Conservation (phyloP, 129 eudicot genomes). For the Chrysanthemum seticuspe region DNA sequence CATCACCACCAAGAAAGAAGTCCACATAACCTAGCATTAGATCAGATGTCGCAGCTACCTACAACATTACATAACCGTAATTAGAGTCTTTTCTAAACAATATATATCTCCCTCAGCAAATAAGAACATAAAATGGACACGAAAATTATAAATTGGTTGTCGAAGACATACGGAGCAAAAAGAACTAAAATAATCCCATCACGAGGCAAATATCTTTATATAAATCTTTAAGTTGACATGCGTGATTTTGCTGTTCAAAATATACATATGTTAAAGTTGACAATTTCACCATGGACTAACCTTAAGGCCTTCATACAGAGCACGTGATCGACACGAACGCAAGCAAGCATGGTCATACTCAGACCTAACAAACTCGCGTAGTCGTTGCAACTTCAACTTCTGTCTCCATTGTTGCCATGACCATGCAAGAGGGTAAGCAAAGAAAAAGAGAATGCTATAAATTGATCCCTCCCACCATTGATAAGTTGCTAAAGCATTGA, state of each 20-base stretch:
- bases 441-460: conserved; percentile 63
- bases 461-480: conserved; percentile 99
- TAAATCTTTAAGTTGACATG: neutral
- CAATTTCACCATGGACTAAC: conserved; percentile 32
- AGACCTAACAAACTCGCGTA: conserved; percentile 91
- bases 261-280: neutral
- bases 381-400: conserved; percentile 70
- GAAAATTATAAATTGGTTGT: neutral
- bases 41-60: conserved; percentile 98
- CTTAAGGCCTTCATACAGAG: conserved; percentile 97
- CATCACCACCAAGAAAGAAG: conserved; percentile 98
- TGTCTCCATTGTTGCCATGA: conserved; percentile 99
- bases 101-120: neutral
- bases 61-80: conserved; percentile 15
- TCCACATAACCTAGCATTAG: conserved; percentile 91
- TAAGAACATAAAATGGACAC: conserved; percentile 8
- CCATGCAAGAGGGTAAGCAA: conserved; percentile 97
- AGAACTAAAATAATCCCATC: conserved; percentile 7
- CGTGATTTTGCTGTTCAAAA: no score
- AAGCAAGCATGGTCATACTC: conserved; percentile 99
- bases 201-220: neutral
- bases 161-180: conserved; percentile 3
- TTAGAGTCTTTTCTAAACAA: neutral
- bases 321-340: conserved; percentile 98
- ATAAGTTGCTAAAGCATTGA: conserved; percentile 75